These are phyloP conservation scores for Acanthochlamys bracteata DNA, from an alignment of 106 monocot species.

Conservation along the genomic window DNA sequence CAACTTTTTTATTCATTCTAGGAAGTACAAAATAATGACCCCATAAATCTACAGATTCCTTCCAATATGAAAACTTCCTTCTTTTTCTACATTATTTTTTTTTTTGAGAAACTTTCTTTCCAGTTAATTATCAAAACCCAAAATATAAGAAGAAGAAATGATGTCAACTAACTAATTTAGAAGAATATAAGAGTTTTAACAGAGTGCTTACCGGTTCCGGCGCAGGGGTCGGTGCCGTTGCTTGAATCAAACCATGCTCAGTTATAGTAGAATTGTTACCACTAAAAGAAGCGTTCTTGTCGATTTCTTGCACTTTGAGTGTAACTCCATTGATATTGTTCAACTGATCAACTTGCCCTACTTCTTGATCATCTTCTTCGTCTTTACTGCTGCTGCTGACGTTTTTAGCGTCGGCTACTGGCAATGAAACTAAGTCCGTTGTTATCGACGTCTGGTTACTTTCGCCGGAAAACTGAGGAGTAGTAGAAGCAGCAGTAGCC, in stretches of 20 bases:
- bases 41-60: too few relatives aligned
- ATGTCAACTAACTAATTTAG: not conserved
- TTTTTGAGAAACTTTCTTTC: too few relatives aligned
- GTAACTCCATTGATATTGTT: not conserved
- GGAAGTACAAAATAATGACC: too few relatives aligned
- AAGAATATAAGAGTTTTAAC: not conserved
- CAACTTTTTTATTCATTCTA: too few relatives aligned
- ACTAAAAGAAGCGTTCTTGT: not conserved
- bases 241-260: not conserved
- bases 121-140: not conserved
- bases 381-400: not conserved
- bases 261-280: not conserved
- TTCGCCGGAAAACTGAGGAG: not conserved
- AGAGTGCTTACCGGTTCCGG: constrained; percentile 15
- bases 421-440: too few relatives aligned
- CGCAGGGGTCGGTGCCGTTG: not conserved
- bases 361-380: not conserved
- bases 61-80: too few relatives aligned
- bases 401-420: too few relatives aligned
- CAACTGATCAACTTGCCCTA: not conserved
- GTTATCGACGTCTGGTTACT: too few relatives aligned
- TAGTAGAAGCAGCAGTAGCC: not conserved
- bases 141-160: not conserved
- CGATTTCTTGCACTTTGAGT: too few relatives aligned
- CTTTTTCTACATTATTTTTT: too few relatives aligned